A percentile compares a stretch with the other conserved stretches of the same genome.
Evolutionary conservation across 768 basidiomycete genomes (phyloP).

Genomic region (Gloeopeniophorella convolvens): DNA sequence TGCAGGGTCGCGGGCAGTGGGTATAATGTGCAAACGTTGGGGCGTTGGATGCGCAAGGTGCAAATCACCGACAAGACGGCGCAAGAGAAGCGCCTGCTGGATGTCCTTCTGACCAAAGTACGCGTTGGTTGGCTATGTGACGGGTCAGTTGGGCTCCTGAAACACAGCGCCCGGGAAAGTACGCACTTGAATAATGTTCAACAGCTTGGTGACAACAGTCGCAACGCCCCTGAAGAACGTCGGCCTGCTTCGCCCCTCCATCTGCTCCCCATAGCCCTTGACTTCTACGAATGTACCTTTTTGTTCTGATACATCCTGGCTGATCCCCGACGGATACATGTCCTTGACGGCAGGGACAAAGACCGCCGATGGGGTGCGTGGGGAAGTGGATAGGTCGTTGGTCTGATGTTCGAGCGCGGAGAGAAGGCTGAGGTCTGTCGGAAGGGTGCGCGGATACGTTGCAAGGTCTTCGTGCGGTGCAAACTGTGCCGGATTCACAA

Average conservation of each 20-base stretch:
- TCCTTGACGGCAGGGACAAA: slow-evolving; percentile 75
- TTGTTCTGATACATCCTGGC: slow-evolving; percentile 66
- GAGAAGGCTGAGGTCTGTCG: slow-evolving; percentile 64
- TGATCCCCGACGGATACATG: slow-evolving; percentile 92
- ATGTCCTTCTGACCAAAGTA: slow-evolving; percentile 99
- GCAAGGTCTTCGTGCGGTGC: slow-evolving; percentile 91
- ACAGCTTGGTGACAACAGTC: slow-evolving; percentile 91
- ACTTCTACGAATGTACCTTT: slow-evolving; percentile 90
- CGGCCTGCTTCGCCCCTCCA: slow-evolving; percentile 87
- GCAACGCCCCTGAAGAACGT: slow-evolving; percentile 94
- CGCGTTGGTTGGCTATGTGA: slow-evolving; percentile 70
- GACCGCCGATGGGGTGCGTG: slow-evolving; percentile 54
- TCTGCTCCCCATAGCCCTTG: slow-evolving; percentile 83
- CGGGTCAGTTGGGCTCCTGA: slow-evolving; percentile 1
- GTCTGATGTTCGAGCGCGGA: slow-evolving; percentile 27
- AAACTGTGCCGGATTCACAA: slow-evolving; percentile 97
- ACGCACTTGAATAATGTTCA: slow-evolving; percentile 82
- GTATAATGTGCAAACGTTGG: slow-evolving; percentile 75
- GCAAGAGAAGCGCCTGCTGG: slow-evolving; percentile 86
- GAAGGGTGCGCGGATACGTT: slow-evolving; percentile 85
- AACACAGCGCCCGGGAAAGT: neutral
- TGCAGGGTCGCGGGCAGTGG: slow-evolving; percentile 64
- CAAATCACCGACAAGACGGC: slow-evolving; percentile 71
- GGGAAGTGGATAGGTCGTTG: slow-evolving; percentile 11
- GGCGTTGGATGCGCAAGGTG: slow-evolving; percentile 72